Conservation (phyloP, 345 rosid species). For the Eucalyptus curtisii region DNA sequence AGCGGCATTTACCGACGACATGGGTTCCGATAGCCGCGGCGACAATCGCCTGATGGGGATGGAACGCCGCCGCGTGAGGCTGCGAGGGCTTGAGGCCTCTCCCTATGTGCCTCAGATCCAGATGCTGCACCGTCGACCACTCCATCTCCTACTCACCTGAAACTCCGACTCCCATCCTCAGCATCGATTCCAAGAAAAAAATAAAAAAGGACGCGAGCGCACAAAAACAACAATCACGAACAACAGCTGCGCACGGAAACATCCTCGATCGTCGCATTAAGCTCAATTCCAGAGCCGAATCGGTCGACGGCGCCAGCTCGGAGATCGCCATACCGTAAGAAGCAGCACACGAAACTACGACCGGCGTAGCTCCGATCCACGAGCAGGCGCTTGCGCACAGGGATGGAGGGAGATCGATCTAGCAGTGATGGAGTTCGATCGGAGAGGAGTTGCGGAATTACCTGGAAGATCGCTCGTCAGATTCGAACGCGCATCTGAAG, state of each 20-base stretch:
- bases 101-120: slow-evolving; percentile 80
- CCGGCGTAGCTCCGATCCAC: not conserved
- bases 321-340: not conserved
- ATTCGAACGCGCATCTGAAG: not conserved
- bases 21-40: slow-evolving; percentile 66
- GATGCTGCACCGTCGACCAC: slow-evolving; percentile 97
- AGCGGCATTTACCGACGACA: slow-evolving; percentile 43
- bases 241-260: not conserved
- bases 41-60: slow-evolving; percentile 67
- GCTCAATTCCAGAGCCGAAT: not conserved
- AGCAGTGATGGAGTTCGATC: not conserved
- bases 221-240: not conserved
- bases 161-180: not conserved
- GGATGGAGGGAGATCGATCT: not conserved
- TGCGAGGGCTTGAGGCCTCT: slow-evolving; percentile 70
- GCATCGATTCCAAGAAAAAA: not conserved
- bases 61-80: slow-evolving; percentile 90
- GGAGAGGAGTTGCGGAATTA: not conserved
- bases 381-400: not conserved
- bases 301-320: not conserved
- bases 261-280: not conserved
- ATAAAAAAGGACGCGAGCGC: not conserved
- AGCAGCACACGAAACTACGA: not conserved
- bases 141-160: slow-evolving; percentile 35
- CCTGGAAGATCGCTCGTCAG: not conserved